Evolutionary conservation across 768 basidiomycete genomes (phyloP), one percentile per base, ranked within the genome.

Genomic region (Hebeloma cylindrosporum): DNA sequence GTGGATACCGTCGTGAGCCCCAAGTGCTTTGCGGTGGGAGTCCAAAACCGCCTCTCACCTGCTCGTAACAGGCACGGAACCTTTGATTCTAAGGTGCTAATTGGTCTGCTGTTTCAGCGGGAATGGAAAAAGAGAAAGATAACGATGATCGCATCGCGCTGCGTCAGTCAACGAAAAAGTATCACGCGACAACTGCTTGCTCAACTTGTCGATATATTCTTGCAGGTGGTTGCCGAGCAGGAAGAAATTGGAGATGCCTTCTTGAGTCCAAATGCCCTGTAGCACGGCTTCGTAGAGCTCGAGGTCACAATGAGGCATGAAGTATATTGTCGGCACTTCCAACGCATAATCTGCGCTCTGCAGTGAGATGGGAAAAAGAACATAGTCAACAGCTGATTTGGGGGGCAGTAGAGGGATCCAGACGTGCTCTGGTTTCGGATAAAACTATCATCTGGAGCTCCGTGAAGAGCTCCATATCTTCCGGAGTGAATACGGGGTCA

Each of bases 241-340:
- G 41, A 87, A 55, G 17, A 82, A 56, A 46, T 66, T 68, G 45
- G 67, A 57, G 40, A 87, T 62, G 16, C 64, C 64, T 21, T 68
- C 68, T 21, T 47, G 57, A 34, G 68, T 64, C 82, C 83, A 85
- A 59, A 87, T 88, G 9, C 73, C 72, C 45, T 73, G 71, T 43
- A 89, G 63, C 33, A 88, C 57, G 51, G 66, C 71, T 58, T 90
- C 85, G 60, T 88, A 86, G 20, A 89, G 70, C 48, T 73, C 73
- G 62, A 84, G 58, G 57, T 86, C 84, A 60, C 88, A 88, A 62
- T 89, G 87, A 16, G 85, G 87, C 85, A 88, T 87, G 66, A 79
- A 88, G 42, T 82, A 68, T 43, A 90, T 68, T 35, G 84, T 86
- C 51, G 81, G 79, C 16, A 44, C 57, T 23, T 60, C 47, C 25